Percentiles rank a stretch among this genome's conserved stretches.
Conservation (phyloP, 2,329 filamentous ascomycete species). For the Ceratocystis alfenasii region DNA sequence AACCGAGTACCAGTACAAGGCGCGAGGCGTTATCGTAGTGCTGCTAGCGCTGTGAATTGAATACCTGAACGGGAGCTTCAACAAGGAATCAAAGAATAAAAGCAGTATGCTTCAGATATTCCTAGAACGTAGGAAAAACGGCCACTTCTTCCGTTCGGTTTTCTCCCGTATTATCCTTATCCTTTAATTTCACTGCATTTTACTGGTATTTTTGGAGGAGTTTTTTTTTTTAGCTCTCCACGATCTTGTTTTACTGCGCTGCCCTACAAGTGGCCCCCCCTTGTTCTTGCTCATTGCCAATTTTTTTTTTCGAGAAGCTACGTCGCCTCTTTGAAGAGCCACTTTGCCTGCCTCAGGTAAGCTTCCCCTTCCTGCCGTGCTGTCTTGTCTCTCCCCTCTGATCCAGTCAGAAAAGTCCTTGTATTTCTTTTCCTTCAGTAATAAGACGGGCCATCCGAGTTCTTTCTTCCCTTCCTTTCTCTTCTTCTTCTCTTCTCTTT, state of each 20-base stretch:
- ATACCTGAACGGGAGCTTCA: too few relatives aligned
- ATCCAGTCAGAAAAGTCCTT: neutral
- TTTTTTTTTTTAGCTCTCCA: neutral
- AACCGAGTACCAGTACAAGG: neutral
- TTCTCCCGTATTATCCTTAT: neutral
- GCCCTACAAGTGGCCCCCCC: neutral
- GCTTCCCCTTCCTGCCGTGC: constrained; percentile 10
- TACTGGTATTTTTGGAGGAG: too few relatives aligned
- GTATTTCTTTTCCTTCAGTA: neutral
- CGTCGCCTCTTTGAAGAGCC: constrained; percentile 21
- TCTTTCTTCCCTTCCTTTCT: constrained; percentile 11
- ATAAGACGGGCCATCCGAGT: constrained; percentile 10
- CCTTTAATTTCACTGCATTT: neutral
- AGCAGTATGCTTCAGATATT: neutral
- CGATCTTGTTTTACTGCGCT: neutral
- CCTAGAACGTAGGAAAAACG: neutral
- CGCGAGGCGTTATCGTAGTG: neutral
- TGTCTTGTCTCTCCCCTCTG: neutral
- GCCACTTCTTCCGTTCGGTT: neutral
- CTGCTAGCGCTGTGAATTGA: too few relatives aligned
- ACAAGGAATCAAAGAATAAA: too few relatives aligned
- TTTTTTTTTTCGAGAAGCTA: constrained; percentile 20
- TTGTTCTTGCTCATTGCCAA: neutral
- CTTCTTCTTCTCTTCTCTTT: constrained; percentile 11
- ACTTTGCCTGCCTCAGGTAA: constrained; percentile 10